These are phyloP conservation scores for Brassica hybrid DNA, from an alignment of 441 rosid species.

Conservation along the genomic window DNA sequence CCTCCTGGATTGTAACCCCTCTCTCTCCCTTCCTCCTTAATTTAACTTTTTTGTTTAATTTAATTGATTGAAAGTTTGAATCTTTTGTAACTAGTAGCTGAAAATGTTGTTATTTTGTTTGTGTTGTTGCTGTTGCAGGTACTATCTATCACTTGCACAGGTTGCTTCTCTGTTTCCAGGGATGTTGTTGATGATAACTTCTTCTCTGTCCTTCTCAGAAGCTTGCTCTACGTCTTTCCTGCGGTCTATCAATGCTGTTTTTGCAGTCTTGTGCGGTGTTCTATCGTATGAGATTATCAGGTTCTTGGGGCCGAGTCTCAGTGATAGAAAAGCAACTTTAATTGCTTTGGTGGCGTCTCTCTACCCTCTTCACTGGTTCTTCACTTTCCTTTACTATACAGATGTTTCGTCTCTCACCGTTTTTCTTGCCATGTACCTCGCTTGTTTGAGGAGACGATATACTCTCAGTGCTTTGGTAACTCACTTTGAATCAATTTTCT, in stretches of 20 bases:
- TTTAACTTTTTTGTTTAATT: no score
- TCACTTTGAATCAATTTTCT: conserved; percentile 11
- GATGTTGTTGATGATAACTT: conserved; percentile 43
- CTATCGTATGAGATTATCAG: conserved; percentile 67
- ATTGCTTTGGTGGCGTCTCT: conserved; percentile 61
- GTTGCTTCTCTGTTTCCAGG: conserved; percentile 78
- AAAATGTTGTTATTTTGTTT: conserved; percentile 24
- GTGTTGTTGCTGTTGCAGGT: conserved; percentile 55
- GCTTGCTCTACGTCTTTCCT: conserved; percentile 68
- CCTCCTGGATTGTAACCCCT: conserved; percentile 86
- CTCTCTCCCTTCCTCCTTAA: neutral
- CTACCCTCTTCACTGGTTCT: conserved; percentile 97
- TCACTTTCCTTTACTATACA: conserved; percentile 91
- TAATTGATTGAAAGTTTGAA: neutral
- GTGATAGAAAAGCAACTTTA: conserved; percentile 63
- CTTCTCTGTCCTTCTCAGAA: conserved; percentile 51
- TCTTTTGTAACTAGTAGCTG: conserved; percentile 6
- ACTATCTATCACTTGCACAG: conserved; percentile 83
- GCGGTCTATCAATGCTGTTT: conserved; percentile 65
- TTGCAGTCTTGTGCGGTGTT: conserved; percentile 78
- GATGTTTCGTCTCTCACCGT: conserved; percentile 88
- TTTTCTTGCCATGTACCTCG: conserved; percentile 89
- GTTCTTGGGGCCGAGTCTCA: conserved; percentile 65
- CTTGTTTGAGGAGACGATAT: conserved; percentile 78
- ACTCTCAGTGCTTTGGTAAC: conserved; percentile 82